These are phyloP conservation scores for Diaporthe eres DNA, from an alignment of 2,329 filamentous ascomycete species.

Conservation along the genomic window DNA sequence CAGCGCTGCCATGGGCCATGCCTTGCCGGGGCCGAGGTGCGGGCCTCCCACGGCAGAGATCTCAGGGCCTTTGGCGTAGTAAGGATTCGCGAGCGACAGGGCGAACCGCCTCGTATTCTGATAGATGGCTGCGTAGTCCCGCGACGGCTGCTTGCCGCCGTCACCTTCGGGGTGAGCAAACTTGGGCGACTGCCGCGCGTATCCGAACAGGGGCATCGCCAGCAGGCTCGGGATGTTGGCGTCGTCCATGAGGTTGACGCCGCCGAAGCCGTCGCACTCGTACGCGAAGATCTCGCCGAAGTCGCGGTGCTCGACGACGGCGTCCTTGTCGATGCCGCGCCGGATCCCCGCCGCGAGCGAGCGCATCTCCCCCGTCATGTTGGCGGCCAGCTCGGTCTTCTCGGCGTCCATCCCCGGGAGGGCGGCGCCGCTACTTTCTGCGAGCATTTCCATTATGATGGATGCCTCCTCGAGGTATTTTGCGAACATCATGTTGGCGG, in stretches of 20 bases:
- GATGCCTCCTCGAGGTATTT: slow-evolving; percentile 68
- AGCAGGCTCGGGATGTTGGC: slow-evolving; percentile 79
- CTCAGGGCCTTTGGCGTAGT: slow-evolving; percentile 76
- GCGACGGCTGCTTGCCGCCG: slow-evolving; percentile 37
- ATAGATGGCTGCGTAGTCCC: slow-evolving; percentile 75
- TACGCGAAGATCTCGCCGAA: slow-evolving; percentile 81
- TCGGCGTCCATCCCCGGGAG: slow-evolving; percentile 44
- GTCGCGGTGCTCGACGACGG: slow-evolving; percentile 72
- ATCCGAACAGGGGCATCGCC: slow-evolving; percentile 75
- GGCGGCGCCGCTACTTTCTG: slow-evolving; percentile 45
- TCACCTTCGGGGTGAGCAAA: not conserved
- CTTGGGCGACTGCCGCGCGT: slow-evolving; percentile 47
- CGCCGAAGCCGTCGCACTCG: slow-evolving; percentile 83
- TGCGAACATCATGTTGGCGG: slow-evolving; percentile 82
- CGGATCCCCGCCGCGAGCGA: slow-evolving; percentile 74
- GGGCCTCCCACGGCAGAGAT: slow-evolving; percentile 81
- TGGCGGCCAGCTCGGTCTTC: slow-evolving; percentile 52
- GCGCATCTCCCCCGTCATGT: slow-evolving; percentile 68
- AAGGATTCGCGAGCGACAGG: slow-evolving; percentile 82
- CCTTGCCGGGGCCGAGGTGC: slow-evolving; percentile 72
- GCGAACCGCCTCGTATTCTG: slow-evolving; percentile 86
- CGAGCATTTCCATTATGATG: slow-evolving; percentile 62
- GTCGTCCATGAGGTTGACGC: slow-evolving; percentile 77
- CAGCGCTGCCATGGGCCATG: slow-evolving; percentile 71
- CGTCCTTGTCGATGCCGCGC: slow-evolving; percentile 78